phyloP scores from a whole-genome alignment of 495 filamentous ascomycete genomes.

The Trichoderma asperelloides region DNA sequence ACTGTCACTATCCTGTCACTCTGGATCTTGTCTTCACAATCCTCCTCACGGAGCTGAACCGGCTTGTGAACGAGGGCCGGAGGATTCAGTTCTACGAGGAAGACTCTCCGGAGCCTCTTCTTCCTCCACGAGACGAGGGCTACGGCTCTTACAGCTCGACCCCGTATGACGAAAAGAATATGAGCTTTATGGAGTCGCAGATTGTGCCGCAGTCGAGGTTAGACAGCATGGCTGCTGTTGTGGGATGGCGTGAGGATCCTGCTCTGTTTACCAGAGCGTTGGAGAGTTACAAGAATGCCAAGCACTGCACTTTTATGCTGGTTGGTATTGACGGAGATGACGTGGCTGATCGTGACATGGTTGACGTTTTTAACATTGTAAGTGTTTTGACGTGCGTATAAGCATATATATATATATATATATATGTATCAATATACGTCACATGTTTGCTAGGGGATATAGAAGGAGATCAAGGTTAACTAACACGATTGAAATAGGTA shows the following conservation, averaged over 20 bases:
- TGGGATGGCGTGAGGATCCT: slow-evolving; percentile 3
- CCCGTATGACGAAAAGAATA: neutral
- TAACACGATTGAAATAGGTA: neutral
- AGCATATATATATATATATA: neutral
- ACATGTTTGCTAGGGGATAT: no score
- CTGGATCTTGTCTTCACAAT: neutral
- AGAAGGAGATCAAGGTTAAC: neutral
- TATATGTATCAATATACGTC: neutral
- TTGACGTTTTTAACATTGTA: neutral
- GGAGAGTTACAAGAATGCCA: neutral
- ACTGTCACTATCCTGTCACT: neutral
- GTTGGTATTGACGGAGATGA: slow-evolving; percentile 1
- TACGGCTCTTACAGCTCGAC: neutral
- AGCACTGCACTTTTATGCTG: neutral
- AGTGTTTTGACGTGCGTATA: neutral
- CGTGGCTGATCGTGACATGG: neutral
- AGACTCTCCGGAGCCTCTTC: neutral
- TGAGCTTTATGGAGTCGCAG: neutral
- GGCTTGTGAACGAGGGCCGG: neutral
- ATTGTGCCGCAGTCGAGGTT: neutral
- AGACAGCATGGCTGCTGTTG: neutral
- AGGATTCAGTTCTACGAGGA: neutral
- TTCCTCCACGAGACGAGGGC: neutral
- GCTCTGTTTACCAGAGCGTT: neutral
- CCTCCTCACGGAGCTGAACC: neutral